Conservation (phyloP, 2,329 filamentous ascomycete species). For the Rhinocladiella mackenziei region DNA sequence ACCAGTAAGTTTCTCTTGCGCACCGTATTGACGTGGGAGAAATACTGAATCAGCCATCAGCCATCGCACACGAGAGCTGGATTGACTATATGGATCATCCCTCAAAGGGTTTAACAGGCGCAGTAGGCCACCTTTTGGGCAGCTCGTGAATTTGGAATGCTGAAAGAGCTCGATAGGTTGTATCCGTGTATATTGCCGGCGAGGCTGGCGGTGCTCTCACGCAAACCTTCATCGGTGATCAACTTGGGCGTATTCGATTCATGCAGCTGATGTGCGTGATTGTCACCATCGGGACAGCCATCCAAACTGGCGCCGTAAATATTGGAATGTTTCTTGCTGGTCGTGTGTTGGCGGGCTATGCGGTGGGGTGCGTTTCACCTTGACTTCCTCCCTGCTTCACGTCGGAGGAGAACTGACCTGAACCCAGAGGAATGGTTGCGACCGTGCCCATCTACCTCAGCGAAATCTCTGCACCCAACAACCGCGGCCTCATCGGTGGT, state of each 20-base stretch:
- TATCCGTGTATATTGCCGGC: constrained; percentile 58
- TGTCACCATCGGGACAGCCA: constrained; percentile 64
- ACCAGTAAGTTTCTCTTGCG: constrained; percentile 47
- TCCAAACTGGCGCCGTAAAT: constrained; percentile 58
- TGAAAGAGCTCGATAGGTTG: constrained; percentile 38
- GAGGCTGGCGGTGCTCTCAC: constrained; percentile 53
- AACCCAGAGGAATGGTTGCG: constrained; percentile 24
- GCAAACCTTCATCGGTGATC: constrained; percentile 54
- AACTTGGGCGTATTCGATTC: constrained; percentile 51
- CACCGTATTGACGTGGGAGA: too few species aligned
- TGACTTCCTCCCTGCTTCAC: constrained; percentile 6
- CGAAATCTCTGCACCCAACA: constrained; percentile 51
- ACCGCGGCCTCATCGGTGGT: constrained; percentile 71
- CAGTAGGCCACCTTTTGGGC: constrained; percentile 35
- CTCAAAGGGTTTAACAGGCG: constrained; percentile 53
- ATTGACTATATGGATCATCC: constrained; percentile 56
- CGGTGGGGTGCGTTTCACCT: constrained; percentile 78
- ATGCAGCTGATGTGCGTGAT: constrained; percentile 58
- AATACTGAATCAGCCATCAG: constrained; percentile 22
- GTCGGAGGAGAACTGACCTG: neutral
- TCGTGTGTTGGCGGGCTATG: constrained; percentile 69
- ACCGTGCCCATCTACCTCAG: constrained; percentile 28
- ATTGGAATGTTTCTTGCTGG: constrained; percentile 65
- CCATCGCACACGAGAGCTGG: constrained; percentile 59
- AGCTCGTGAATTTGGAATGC: constrained; percentile 1